Base-by-base conservation (phyloP, 2,329 filamentous ascomycete genomes). In the Monilinia aucupariae region DNA sequence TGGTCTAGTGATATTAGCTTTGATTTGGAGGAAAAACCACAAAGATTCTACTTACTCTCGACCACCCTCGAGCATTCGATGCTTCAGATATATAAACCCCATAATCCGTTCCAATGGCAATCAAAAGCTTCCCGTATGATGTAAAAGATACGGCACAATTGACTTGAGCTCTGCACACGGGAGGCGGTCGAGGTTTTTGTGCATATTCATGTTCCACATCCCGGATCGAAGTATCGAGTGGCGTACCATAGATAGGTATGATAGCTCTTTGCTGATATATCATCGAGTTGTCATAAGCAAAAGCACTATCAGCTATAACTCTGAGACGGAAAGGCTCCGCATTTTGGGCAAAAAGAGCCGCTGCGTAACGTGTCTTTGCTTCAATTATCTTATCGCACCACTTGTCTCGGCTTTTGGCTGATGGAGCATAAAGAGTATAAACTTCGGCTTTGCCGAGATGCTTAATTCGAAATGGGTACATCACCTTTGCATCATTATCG, bases 331-430 rank as follows among this genome's bases (percentile, higher is more conserved):
- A 99, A 0, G 94, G 94, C 75, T 99, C 94, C 0, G 94, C 93
- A 73, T 97, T 96, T 72, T 99, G 94, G 4, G 90, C 86, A 75
- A 90, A 90, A 6, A 97, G 79, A 3, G 92, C 90, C 59, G 91
- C 88, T 27, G 94, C 94, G 74, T 99, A 92, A 64, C 89, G 87
- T 8, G 92, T 96, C 79, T 99, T 99, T 39, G 94, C 94, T 75
- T 96, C 89, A 52, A 96, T 88, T 70, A 99, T 96, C 76, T 92
- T 96, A 67, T 86, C 86, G 71, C 91, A 96, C 96, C 96, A 99
- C 55, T 96, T 91, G 66, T 86, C 81, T 63, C 94, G 84, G 70
- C 87, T 89, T 65, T 88, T 83, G 2, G 87, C 84, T 1, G 86
- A 88, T 7, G 88, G 84, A 0, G 93, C 92, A 74, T 96, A 97